Percentiles rank a stretch among this genome's conserved stretches.
phyloP scores from a whole-genome alignment of 805 yeast genomes.

The Metschnikowia arizonensis region DNA sequence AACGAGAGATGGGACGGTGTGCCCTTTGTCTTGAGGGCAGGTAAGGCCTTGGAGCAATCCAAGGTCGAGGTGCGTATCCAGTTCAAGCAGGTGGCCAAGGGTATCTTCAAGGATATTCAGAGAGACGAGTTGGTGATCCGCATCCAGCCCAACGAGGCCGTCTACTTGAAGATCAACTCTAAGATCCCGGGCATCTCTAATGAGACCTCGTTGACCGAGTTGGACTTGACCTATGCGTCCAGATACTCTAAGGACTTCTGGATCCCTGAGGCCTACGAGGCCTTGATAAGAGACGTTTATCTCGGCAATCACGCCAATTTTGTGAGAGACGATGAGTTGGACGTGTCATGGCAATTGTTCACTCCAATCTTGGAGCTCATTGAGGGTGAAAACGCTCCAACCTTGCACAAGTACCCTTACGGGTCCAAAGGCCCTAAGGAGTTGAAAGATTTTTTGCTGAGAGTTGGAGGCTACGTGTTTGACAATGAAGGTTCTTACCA shows the following conservation, averaged over 20 bases:
- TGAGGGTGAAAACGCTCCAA: conserved; percentile 67
- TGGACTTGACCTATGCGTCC: conserved; percentile 78
- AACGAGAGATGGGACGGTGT: conserved; percentile 99
- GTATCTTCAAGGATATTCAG: conserved; percentile 74
- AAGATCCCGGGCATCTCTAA: conserved; percentile 91
- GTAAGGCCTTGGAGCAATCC: conserved; percentile 92
- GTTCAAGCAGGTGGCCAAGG: conserved; percentile 79
- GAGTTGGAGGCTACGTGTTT: conserved; percentile 56
- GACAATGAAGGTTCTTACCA: conserved; percentile 64
- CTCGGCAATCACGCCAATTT: conserved; percentile 95
- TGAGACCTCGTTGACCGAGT: conserved; percentile 78
- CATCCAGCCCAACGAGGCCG: conserved; percentile 92
- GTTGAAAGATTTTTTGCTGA: conserved; percentile 55
- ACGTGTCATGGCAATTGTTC: conserved; percentile 86
- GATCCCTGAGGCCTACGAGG: conserved; percentile 98
- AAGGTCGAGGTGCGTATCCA: conserved; percentile 95
- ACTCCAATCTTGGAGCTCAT: conserved; percentile 83
- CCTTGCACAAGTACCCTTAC: conserved; percentile 70
- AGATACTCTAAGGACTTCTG: conserved; percentile 79
- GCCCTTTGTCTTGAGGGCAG: conserved; percentile 92
- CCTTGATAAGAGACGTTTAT: conserved; percentile 84
- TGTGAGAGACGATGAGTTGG: conserved; percentile 96
- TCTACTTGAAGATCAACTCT: conserved; percentile 87
- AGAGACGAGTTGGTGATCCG: conserved; percentile 92
- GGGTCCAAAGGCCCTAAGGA: conserved; percentile 86